Evolutionary conservation across 495 filamentous ascomycete genomes (phyloP).

Genomic region (Sporormia fimetaria): DNA sequence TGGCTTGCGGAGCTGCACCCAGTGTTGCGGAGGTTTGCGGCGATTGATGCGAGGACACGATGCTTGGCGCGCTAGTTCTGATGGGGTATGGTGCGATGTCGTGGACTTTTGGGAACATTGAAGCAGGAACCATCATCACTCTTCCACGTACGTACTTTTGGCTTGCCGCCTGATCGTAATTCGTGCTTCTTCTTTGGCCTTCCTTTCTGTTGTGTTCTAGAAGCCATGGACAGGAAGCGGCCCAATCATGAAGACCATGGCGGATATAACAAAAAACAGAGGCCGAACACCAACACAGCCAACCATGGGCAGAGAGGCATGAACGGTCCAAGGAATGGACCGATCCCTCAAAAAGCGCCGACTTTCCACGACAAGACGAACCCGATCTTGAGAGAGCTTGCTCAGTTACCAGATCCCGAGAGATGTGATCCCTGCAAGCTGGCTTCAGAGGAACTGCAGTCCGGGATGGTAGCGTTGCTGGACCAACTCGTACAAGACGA

Average conservation of each 20-base stretch:
- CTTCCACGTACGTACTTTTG: too few species aligned
- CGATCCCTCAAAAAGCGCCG: too few species aligned
- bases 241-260: too few species aligned
- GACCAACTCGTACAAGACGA: constrained; percentile 13
- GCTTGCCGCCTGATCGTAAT: too few species aligned
- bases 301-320: too few species aligned
- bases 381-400: neutral
- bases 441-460: constrained; percentile 8
- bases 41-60: neutral
- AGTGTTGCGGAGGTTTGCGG: constrained; percentile 1
- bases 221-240: too few species aligned
- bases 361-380: neutral
- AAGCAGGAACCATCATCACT: neutral
- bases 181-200: too few species aligned
- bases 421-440: constrained; percentile 11
- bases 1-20: neutral
- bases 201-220: too few species aligned
- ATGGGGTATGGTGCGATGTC: neutral
- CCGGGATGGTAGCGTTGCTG: constrained; percentile 11
- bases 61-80: constrained; percentile 10
- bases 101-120: neutral
- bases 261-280: too few species aligned
- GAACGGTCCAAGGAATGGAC: too few species aligned
- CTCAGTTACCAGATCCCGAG: constrained; percentile 5
- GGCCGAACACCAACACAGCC: too few species aligned